phyloP scores from a whole-genome alignment of 2,329 filamentous ascomycete genomes.

The Metarhizium anisopliae region DNA sequence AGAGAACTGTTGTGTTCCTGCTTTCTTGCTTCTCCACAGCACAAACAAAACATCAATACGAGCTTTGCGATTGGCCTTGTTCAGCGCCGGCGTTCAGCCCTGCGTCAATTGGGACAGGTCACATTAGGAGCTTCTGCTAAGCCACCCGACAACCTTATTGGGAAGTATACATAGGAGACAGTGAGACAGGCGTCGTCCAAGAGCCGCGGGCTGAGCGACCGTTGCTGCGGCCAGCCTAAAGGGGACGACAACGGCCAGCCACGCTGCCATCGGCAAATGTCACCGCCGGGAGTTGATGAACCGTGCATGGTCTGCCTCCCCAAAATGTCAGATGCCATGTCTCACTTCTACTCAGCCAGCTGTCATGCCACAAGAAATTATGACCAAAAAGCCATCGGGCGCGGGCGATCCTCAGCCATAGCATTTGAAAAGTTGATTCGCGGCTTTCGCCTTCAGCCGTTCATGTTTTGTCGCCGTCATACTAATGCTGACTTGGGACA shows the following conservation, averaged over 20 bases:
- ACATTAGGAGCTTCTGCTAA: not conserved
- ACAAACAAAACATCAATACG: not conserved
- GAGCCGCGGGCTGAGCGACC: not conserved
- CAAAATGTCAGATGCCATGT: not conserved
- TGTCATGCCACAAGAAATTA: not conserved
- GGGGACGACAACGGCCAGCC: not conserved
- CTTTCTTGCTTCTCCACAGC: no score
- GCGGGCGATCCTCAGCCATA: not conserved
- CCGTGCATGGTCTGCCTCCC: no score
- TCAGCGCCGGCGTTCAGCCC: not conserved
- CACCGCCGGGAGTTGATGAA: not conserved
- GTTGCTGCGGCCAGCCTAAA: not conserved
- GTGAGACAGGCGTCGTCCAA: not conserved
- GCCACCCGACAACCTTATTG: not conserved
- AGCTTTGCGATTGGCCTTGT: not conserved
- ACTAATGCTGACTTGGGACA: not conserved
- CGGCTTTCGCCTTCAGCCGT: not conserved
- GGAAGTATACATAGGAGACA: not conserved
- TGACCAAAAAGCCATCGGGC: not conserved
- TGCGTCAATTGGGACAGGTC: not conserved
- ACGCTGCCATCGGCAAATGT: not conserved
- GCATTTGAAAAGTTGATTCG: not conserved
- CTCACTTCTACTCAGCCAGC: not conserved
- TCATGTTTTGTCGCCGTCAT: not conserved
- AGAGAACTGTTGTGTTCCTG: not conserved